These are phyloP conservation scores for Pilatotrama ljubarskyi DNA, from an alignment of 768 basidiomycete species.

Conservation along the genomic window DNA sequence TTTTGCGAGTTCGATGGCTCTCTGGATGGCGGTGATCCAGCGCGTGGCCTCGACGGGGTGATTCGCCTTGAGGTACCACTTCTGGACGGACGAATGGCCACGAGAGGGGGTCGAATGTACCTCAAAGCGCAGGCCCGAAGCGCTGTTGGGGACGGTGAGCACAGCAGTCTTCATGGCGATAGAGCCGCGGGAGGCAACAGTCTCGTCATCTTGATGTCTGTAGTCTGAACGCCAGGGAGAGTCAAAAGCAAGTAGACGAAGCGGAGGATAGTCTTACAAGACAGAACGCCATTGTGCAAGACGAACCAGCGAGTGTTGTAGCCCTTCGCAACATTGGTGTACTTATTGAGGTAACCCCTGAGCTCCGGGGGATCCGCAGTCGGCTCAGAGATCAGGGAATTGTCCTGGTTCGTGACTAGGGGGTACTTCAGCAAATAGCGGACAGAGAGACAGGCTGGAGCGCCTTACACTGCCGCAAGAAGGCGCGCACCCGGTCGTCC, in stretches of 20 bases:
- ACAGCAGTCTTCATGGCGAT: constrained; percentile 83
- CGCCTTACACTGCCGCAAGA: constrained; percentile 76
- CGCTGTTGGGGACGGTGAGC: constrained; percentile 50
- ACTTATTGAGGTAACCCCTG: constrained; percentile 86
- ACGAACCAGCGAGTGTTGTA: constrained; percentile 94
- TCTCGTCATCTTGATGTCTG: constrained; percentile 88
- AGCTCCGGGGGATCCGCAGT: constrained; percentile 57
- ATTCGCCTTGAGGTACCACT: constrained; percentile 82
- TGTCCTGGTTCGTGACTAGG: constrained; percentile 79
- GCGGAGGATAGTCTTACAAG: constrained; percentile 51
- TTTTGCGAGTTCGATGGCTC: constrained; percentile 71
- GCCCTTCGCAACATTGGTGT: constrained; percentile 88
- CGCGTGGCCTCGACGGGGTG: constrained; percentile 88
- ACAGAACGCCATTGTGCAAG: constrained; percentile 79
- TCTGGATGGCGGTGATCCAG: constrained; percentile 77
- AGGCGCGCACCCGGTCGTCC: constrained; percentile 80
- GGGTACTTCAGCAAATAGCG: constrained; percentile 6
- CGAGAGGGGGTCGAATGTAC: constrained; percentile 63
- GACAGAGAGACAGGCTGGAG: not conserved
- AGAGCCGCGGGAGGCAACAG: constrained; percentile 79
- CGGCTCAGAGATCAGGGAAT: constrained; percentile 57
- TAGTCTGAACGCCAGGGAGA: constrained; percentile 50
- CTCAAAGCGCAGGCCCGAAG: constrained; percentile 78
- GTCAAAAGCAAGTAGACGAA: not conserved
- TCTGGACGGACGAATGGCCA: constrained; percentile 52